phyloP scores from a whole-genome alignment of 768 basidiomycete genomes.

The Collybiopsis luxurians region DNA sequence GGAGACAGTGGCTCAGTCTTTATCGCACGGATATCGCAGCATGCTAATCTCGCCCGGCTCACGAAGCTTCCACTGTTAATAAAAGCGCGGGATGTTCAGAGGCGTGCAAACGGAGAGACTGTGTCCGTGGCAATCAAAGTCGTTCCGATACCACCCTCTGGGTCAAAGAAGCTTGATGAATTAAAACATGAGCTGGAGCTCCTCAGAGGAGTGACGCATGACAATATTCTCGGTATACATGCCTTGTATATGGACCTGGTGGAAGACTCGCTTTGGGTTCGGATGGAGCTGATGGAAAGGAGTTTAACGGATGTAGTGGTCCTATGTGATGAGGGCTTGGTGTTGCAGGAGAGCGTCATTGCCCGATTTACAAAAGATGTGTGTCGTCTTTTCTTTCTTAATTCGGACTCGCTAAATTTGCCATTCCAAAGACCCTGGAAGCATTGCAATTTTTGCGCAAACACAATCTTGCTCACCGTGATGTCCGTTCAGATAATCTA shows the following conservation, averaged over 20 bases:
- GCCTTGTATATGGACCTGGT: conserved; percentile 65
- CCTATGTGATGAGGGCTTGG: conserved; percentile 57
- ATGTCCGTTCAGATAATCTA: conserved; percentile 82
- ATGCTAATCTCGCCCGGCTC: conserved; percentile 30
- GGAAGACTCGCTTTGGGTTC: conserved; percentile 74
- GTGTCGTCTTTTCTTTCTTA: conserved; percentile 25
- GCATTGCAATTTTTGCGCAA: conserved; percentile 66
- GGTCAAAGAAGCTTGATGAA: conserved; percentile 62
- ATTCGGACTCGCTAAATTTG: conserved; percentile 7
- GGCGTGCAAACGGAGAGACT: conserved; percentile 27
- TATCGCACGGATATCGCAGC: conserved; percentile 36
- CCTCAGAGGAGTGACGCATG: conserved; percentile 55
- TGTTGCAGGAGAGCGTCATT: conserved; percentile 65
- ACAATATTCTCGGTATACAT: conserved; percentile 68
- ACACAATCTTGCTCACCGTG: conserved; percentile 74
- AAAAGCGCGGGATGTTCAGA: conserved; percentile 35
- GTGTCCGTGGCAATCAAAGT: conserved; percentile 76
- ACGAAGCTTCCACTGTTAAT: conserved; percentile 33
- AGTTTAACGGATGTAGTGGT: conserved; percentile 80
- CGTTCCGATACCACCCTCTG: conserved; percentile 55
- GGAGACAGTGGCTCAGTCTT: conserved; percentile 78
- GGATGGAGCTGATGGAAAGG: conserved; percentile 90
- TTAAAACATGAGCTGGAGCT: conserved; percentile 59
- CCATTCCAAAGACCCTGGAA: conserved; percentile 47
- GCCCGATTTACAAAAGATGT: conserved; percentile 79